These are phyloP conservation scores for Trichoderma oligosporum DNA, from an alignment of 2,329 filamentous ascomycete species.

Conservation along the genomic window DNA sequence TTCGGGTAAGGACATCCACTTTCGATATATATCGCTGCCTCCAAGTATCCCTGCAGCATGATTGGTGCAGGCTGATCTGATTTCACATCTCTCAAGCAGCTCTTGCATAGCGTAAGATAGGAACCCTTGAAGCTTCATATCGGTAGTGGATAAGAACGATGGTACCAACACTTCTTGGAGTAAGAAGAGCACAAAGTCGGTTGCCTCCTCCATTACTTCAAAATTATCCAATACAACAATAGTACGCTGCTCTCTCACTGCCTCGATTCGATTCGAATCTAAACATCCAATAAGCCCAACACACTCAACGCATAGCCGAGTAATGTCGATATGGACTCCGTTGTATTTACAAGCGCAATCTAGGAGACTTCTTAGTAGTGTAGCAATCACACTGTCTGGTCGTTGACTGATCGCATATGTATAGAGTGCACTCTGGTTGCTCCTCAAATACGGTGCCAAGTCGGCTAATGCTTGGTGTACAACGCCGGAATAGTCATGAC, in stretches of 20 bases:
- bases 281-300: slow-evolving; percentile 87
- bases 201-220: slow-evolving; percentile 68
- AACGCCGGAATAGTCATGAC: slow-evolving; percentile 81
- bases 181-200: slow-evolving; percentile 80
- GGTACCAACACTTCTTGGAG: slow-evolving; percentile 86
- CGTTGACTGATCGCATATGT: slow-evolving; percentile 78
- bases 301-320: slow-evolving; percentile 71
- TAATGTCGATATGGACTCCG: slow-evolving; percentile 61
- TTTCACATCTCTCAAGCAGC: slow-evolving; percentile 71
- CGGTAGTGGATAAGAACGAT: slow-evolving; percentile 84
- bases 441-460: slow-evolving; percentile 66
- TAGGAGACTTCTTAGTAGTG: slow-evolving; percentile 71
- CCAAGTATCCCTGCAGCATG: slow-evolving; percentile 41
- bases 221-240: slow-evolving; percentile 89
- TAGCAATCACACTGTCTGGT: slow-evolving; percentile 68
- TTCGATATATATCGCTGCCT: slow-evolving; percentile 59
- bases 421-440: slow-evolving; percentile 74
- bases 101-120: slow-evolving; percentile 94
- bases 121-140: slow-evolving; percentile 83
- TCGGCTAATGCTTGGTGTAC: slow-evolving; percentile 78
- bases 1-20: slow-evolving; percentile 77
- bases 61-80: slow-evolving; percentile 54
- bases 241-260: slow-evolving; percentile 70
- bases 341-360: slow-evolving; percentile 83
- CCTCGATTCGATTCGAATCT: slow-evolving; percentile 85